Evolutionary conservation across 805 yeast species (phyloP).

Genomic region (Yarrowia yakushimensis): DNA sequence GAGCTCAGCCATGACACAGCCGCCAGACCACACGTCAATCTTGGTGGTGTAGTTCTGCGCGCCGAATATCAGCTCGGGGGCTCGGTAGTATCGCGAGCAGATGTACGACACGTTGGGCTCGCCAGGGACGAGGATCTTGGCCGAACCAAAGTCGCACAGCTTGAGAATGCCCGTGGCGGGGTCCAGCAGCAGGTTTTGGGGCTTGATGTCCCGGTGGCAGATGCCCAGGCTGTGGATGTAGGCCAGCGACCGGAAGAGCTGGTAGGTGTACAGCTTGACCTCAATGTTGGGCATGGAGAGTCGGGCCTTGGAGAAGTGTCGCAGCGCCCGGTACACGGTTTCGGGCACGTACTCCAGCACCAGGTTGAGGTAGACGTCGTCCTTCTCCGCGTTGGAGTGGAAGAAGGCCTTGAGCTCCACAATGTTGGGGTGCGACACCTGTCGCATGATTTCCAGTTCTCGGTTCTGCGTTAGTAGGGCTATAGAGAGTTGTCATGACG

Average conservation of each 20-base stretch:
- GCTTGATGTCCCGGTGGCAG: constrained; percentile 93
- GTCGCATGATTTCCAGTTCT: constrained; percentile 92
- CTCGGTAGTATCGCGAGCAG: constrained; percentile 94
- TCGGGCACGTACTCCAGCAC: constrained; percentile 94
- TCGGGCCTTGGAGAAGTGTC: constrained; percentile 56
- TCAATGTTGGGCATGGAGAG: constrained; percentile 84
- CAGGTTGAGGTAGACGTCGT: constrained; percentile 80
- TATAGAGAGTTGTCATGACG: no score
- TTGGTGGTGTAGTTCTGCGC: constrained; percentile 95
- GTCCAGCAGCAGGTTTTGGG: constrained; percentile 83
- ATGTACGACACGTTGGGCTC: constrained; percentile 96
- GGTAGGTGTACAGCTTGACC: constrained; percentile 83
- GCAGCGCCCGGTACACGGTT: constrained; percentile 85
- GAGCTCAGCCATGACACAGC: constrained; percentile 97
- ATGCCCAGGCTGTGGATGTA: constrained; percentile 66
- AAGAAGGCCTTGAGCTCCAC: constrained; percentile 85
- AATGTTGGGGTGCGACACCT: constrained; percentile 79
- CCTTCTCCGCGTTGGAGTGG: constrained; percentile 71
- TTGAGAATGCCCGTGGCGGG: constrained; percentile 81
- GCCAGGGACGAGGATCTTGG: constrained; percentile 80
- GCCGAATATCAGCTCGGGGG: constrained; percentile 96
- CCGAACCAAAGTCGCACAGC: constrained; percentile 95
- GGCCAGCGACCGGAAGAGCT: constrained; percentile 69
- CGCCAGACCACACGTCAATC: constrained; percentile 89
- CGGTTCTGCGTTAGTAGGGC: constrained; percentile 66